Evolutionary conservation across 768 basidiomycete species (phyloP).

Genomic region (Infundibulicybe gibba): DNA sequence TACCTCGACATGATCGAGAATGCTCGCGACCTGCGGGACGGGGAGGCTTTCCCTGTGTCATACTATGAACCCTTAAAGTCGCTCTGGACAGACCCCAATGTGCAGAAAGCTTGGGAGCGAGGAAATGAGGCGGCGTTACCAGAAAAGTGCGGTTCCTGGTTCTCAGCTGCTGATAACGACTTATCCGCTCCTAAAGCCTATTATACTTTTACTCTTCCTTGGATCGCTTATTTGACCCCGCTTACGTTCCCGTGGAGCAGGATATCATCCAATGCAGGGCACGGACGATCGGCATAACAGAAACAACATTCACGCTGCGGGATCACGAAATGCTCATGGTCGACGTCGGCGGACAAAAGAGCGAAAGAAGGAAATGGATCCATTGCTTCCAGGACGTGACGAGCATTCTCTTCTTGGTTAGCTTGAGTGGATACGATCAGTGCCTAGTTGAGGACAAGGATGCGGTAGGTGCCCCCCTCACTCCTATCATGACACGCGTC

Average conservation of each 20-base stretch:
- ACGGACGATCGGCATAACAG: slow-evolving; percentile 88
- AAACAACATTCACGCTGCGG: slow-evolving; percentile 76
- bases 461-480: slow-evolving; percentile 51
- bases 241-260: slow-evolving; percentile 74
- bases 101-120: slow-evolving; percentile 72
- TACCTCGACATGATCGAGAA: slow-evolving; percentile 63
- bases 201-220: slow-evolving; percentile 76
- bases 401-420: slow-evolving; percentile 87
- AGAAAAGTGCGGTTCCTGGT: slow-evolving; percentile 64
- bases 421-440: slow-evolving; percentile 91
- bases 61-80: slow-evolving; percentile 64
- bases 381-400: slow-evolving; percentile 96
- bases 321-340: slow-evolving; percentile 91
- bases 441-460: slow-evolving; percentile 92
- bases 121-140: slow-evolving; percentile 91
- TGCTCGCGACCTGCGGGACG: slow-evolving; percentile 70
- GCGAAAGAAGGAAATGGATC: slow-evolving; percentile 91
- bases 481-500: slow-evolving; percentile 1
- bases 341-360: slow-evolving; percentile 93
- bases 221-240: slow-evolving; percentile 73
- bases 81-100: slow-evolving; percentile 76
- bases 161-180: not conserved
- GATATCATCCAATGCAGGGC: slow-evolving; percentile 87
- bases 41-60: slow-evolving; percentile 70
- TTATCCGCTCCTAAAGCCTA: slow-evolving; percentile 37